Base-by-base conservation (phyloP, 495 filamentous ascomycete species). In the Daldinia decipiens region DNA sequence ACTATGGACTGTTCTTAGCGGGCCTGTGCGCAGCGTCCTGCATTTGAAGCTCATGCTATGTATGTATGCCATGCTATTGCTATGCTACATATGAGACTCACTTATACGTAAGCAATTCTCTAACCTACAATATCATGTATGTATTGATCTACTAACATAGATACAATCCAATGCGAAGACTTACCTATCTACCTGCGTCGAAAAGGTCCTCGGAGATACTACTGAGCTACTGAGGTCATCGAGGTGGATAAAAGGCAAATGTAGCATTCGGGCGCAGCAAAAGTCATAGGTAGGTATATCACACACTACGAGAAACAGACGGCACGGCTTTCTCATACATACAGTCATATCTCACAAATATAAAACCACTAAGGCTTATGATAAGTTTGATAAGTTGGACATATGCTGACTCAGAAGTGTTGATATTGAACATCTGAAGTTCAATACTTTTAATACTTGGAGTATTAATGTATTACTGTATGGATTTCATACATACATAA, bases 361-460 rank as follows among this genome's bases (percentile, higher is more conserved):
- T 59, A 17, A 8, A 59, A 61, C 36, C 9, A 56, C 36, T 55
- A 50, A 52, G 24, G 57, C 61, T 70, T 60, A 61, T 70, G 62
- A 24, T 47, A 2, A 66, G 40, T 59, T 52, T 70, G 62, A 24
- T 47, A 2, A 66, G 40, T 59, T 52, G 54, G 59, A 43, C 53
- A 53, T 21, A 38, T 29, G 68, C 68, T 71, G 68, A 71, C 52
- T 71, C 59, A 67, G 58, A 53, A 13, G n/a, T 59, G 21, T 43
- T 36, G 31, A 21, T 63, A 26, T 63, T 54, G 24, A 62, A 47
- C 24, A 47, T 24, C 24, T 47, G 19, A 47, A 24, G 43, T 47
- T 47, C 9, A 9, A 47, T 24, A 47, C 19, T 47, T 47, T 47
- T 3, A 9, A 47, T 24, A 47, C 19, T 47, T 47, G 24, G 21